A percentile compares a stretch with the other conserved stretches of the same genome.
These are phyloP conservation scores for Aspergillus pseudonomiae DNA, from an alignment of 2,329 filamentous ascomycete genomes.

Conservation along the genomic window DNA sequence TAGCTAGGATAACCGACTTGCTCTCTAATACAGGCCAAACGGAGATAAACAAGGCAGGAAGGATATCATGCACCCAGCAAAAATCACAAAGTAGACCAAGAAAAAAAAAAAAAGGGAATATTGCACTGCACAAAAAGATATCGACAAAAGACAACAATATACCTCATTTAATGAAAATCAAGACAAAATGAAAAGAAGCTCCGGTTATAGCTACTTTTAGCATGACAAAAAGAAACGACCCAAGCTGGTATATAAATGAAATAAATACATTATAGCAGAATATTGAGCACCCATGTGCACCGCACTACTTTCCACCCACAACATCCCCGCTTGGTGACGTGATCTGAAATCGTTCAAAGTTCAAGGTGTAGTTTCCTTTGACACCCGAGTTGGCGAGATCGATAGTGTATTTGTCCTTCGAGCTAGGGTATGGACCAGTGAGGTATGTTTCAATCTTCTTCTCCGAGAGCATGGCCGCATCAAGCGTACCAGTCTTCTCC, in stretches of 20 bases:
- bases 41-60: neutral
- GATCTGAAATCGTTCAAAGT: conserved; percentile 43
- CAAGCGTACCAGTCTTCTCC: conserved; percentile 36
- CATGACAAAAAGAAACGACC: neutral
- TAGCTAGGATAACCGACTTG: neutral
- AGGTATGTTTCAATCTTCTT: conserved; percentile 38
- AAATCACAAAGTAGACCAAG: neutral
- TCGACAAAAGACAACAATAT: neutral
- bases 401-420: conserved; percentile 25
- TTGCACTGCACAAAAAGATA: neutral
- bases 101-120: neutral
- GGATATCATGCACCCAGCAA: neutral
- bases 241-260: neutral
- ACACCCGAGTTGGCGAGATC: conserved; percentile 24
- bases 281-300: neutral
- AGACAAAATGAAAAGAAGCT: neutral
- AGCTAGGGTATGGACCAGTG: conserved; percentile 25
- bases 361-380: conserved; percentile 33
- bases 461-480: conserved; percentile 33
- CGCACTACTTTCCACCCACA: conserved; percentile 24
- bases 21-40: neutral
- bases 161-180: no score
- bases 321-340: conserved; percentile 23
- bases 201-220: neutral
- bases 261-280: neutral